Conservation (phyloP, 208 protist genomes). For the Leishmania arabica region DNA sequence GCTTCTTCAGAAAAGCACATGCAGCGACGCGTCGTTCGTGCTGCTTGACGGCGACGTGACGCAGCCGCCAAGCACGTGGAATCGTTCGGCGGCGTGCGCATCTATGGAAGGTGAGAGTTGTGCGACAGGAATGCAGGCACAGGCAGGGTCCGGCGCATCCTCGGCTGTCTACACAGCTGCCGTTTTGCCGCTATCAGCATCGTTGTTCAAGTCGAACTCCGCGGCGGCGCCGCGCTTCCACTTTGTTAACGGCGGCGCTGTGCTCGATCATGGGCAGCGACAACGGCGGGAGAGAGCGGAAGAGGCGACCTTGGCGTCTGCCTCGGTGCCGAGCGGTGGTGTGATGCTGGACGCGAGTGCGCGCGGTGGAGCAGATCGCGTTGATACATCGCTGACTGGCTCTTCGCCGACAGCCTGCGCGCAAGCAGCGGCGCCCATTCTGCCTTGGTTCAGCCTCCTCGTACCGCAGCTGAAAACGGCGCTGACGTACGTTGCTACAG, state of each 20-base stretch:
- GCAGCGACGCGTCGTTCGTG: conserved; percentile 15
- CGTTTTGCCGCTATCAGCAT: conserved; percentile 1
- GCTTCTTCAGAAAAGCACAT: conserved; percentile 12
- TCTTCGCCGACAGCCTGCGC: not conserved
- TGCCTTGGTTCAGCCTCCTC: conserved; percentile 82
- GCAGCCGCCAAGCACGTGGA: conserved; percentile 25
- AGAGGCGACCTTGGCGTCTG: not conserved
- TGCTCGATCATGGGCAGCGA: conserved; percentile 80
- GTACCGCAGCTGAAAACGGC: conserved; percentile 70
- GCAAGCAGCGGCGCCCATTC: conserved; percentile 12
- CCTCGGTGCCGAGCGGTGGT: not conserved
- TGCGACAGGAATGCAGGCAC: not conserved
- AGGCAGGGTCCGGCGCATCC: not conserved
- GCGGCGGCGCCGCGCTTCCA: conserved; percentile 26
- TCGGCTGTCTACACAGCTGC: not conserved
- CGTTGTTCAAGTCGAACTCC: not conserved
- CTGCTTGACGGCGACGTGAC: conserved; percentile 49
- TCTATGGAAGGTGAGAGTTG: not conserved
- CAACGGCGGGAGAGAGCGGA: conserved; percentile 10
- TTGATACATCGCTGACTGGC: not conserved
- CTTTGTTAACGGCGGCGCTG: conserved; percentile 85
- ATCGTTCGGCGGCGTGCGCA: conserved; percentile 12
- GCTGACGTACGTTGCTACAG: conserved; percentile 41
- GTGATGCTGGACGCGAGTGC: not conserved
- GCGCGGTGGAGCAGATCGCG: not conserved